These are phyloP conservation scores for Piromyces sp. DNA, from an alignment of 192 early-diverging fungal species.

Conservation along the genomic window DNA sequence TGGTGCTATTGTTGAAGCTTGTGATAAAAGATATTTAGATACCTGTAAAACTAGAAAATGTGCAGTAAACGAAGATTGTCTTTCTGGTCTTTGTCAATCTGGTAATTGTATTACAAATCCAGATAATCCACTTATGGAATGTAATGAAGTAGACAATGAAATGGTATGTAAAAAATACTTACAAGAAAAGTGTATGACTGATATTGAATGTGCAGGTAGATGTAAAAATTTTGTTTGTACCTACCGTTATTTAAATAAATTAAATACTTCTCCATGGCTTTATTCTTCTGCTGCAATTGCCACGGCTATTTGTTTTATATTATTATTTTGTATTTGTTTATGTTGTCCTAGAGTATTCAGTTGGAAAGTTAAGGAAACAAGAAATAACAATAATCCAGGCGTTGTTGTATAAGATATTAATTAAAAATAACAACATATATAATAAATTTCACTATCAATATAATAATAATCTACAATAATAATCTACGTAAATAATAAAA, in stretches of 20 bases:
- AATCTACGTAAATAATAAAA: too few species aligned
- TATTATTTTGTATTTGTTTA: not conserved
- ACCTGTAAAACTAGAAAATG: not conserved
- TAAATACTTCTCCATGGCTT: not conserved
- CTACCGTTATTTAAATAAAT: not conserved
- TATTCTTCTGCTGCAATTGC: not conserved
- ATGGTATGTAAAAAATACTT: not conserved
- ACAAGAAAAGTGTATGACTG: not conserved
- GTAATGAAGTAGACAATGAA: not conserved
- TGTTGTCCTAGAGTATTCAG: not conserved
- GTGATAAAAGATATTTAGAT: not conserved
- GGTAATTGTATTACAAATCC: not conserved
- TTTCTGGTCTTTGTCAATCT: not conserved
- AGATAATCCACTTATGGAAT: not conserved
- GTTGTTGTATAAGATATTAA: not conserved
- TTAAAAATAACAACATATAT: too few species aligned
- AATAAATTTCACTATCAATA: too few species aligned
- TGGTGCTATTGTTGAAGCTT: not conserved
- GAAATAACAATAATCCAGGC: not conserved
- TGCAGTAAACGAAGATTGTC: not conserved
- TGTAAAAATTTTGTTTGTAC: not conserved
- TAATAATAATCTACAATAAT: too few species aligned
- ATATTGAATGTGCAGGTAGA: not conserved
- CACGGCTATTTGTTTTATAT: not conserved
- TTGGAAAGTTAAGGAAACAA: not conserved